Conservation (phyloP, 106 monocot species). For the Gastrodia elata region DNA sequence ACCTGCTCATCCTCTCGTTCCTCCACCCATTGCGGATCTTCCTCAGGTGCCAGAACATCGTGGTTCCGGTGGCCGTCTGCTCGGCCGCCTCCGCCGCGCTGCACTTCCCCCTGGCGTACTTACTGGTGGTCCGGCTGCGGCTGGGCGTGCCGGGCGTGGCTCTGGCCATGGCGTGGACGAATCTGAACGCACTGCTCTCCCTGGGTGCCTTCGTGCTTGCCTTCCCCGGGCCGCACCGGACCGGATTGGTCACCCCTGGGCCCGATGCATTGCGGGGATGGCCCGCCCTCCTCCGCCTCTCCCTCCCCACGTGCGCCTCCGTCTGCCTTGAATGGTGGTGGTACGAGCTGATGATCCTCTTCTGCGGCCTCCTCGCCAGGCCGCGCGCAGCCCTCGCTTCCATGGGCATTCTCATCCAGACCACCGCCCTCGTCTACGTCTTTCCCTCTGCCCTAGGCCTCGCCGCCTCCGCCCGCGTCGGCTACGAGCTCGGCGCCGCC, state of each 20-base stretch:
- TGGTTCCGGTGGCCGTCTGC: constrained; percentile 62
- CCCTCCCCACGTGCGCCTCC: constrained; percentile 63
- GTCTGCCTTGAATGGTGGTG: constrained; percentile 79
- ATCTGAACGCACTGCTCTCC: constrained; percentile 45
- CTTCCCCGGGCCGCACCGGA: constrained; percentile 35
- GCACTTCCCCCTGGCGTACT: constrained; percentile 64
- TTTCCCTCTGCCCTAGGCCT: constrained; percentile 77
- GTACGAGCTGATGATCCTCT: constrained; percentile 76
- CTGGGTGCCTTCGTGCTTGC: constrained; percentile 27
- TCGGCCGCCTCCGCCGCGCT: constrained; percentile 48
- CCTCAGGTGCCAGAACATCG: constrained; percentile 60
- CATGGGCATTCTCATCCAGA: constrained; percentile 25
- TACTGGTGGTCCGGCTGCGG: constrained; percentile 42
- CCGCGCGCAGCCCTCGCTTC: constrained; percentile 70
- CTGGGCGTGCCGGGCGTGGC: constrained; percentile 72
- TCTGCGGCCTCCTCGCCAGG: constrained; percentile 63
- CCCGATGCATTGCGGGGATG: constrained; percentile 56
- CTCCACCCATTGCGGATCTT: constrained; percentile 77
- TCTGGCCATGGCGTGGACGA: constrained; percentile 45
- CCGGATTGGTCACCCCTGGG: constrained; percentile 54
- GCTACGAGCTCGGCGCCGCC: constrained; percentile 67
- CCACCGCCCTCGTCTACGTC: constrained; percentile 74
- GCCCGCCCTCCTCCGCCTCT: constrained; percentile 52
- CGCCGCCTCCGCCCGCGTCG: constrained; percentile 68
- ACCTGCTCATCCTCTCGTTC: constrained; percentile 73